A percentile compares a stretch with the other conserved stretches of the same genome.
Evolutionary conservation across 495 filamentous ascomycete genomes (phyloP).

Genomic region (Podospora appendiculata): DNA sequence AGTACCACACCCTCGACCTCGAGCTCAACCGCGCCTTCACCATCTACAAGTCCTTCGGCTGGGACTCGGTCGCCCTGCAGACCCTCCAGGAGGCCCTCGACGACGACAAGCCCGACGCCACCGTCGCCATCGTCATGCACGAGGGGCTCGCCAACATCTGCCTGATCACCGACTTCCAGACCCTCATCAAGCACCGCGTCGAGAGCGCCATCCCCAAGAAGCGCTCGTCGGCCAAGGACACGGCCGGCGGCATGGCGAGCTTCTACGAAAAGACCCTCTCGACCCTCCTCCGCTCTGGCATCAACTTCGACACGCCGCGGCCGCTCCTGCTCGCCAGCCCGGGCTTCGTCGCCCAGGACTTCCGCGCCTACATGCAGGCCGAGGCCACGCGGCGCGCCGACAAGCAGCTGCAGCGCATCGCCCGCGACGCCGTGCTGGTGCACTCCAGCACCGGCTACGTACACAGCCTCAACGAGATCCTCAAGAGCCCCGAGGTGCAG

Average conservation of each 20-base stretch:
- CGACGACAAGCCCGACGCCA: constrained; percentile 66
- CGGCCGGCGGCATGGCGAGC: constrained; percentile 67
- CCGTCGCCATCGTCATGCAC: constrained; percentile 88
- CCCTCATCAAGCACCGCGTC: constrained; percentile 79
- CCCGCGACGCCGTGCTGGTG: constrained; percentile 62
- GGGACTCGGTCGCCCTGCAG: constrained; percentile 83
- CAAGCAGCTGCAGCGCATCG: constrained; percentile 49
- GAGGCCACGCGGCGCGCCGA: constrained; percentile 62
- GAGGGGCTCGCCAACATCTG: constrained; percentile 91
- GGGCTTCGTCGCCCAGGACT: constrained; percentile 74
- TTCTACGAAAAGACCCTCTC: constrained; percentile 77
- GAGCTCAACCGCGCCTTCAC: constrained; percentile 61
- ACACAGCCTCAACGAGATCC: constrained; percentile 77
- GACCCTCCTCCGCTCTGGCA: constrained; percentile 59
- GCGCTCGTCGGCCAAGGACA: constrained; percentile 50
- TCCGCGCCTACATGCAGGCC: constrained; percentile 71
- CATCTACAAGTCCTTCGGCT: constrained; percentile 79
- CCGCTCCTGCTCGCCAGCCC: constrained; percentile 86
- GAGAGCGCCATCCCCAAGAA: constrained; percentile 79
- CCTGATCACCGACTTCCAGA: constrained; percentile 85
- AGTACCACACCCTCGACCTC: constrained; percentile 85
- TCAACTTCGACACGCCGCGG: constrained; percentile 62
- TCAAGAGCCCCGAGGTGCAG: constrained; percentile 70
- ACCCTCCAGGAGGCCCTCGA: constrained; percentile 72
- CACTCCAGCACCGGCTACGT: constrained; percentile 80